Conservation (phyloP, 2,329 filamentous ascomycete species). For the Parascedosporium putredinis region DNA sequence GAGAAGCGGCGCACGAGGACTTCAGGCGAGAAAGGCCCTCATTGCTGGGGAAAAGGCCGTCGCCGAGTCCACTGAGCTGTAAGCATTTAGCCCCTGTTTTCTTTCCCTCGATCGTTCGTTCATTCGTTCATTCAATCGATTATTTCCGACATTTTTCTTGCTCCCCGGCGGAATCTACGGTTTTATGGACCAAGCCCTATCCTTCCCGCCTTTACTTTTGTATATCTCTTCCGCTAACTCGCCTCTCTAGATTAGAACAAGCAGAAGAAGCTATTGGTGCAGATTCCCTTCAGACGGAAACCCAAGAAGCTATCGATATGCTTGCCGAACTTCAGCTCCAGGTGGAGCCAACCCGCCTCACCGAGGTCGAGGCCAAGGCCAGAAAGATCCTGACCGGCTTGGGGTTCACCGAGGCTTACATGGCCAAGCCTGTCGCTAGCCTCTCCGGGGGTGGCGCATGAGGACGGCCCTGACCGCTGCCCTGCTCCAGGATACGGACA, state of each 20-base stretch:
- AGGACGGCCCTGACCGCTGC: constrained; percentile 54
- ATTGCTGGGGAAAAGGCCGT: constrained; percentile 58
- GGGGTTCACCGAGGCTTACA: constrained; percentile 55
- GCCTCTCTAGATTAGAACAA: constrained; percentile 32
- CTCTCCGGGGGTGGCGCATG: constrained; percentile 75
- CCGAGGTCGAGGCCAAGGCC: constrained; percentile 55
- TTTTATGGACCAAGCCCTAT: too few species aligned
- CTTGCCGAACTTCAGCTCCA: constrained; percentile 58
- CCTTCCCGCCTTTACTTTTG: too few species aligned
- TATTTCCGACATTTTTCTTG: too few species aligned
- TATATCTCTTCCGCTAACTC: constrained; percentile 11
- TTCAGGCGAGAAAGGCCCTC: constrained; percentile 65
- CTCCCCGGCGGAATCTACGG: too few species aligned
- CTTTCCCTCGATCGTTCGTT: too few species aligned
- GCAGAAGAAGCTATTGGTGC: constrained; percentile 44
- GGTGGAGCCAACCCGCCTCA: constrained; percentile 54
- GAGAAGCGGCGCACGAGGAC: constrained; percentile 63
- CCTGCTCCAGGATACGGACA: constrained; percentile 62
- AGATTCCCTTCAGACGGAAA: constrained; percentile 51
- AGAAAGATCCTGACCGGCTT: constrained; percentile 57
- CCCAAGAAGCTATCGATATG: constrained; percentile 57
- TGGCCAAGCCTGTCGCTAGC: constrained; percentile 48
- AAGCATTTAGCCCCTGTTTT: too few species aligned
- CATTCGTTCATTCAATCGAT: too few species aligned
- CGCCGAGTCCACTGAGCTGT: constrained; percentile 44